A percentile compares a stretch with the other conserved stretches of the same genome.
phyloP scores from a whole-genome alignment of 1,284 basidiomycete species.

The Quambalaria eucalypti region DNA sequence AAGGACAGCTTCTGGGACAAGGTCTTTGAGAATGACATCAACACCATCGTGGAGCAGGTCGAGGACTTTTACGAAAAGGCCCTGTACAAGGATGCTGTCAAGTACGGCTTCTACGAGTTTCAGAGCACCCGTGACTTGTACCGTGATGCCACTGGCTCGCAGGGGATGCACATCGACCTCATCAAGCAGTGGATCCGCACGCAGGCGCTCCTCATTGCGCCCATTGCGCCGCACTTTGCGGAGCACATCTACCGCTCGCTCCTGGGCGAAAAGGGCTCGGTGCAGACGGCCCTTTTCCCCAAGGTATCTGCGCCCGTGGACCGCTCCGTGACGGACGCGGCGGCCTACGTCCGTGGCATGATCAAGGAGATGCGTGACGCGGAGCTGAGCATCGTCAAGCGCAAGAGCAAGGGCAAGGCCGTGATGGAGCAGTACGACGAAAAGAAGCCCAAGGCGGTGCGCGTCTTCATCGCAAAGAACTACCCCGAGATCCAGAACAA shows the following conservation, averaged over 20 bases:
- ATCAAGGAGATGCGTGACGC: constrained; percentile 85
- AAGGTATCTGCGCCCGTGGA: constrained; percentile 51
- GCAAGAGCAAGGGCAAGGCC: constrained; percentile 32
- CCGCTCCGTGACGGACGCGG: constrained; percentile 55
- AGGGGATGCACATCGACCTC: constrained; percentile 75
- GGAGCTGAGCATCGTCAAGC: constrained; percentile 55
- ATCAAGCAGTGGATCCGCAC: constrained; percentile 70
- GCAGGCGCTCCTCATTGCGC: constrained; percentile 70
- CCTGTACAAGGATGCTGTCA: constrained; percentile 90
- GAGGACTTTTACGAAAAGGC: constrained; percentile 58
- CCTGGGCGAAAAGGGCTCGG: constrained; percentile 66
- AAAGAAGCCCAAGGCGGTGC: constrained; percentile 61
- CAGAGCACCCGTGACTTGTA: constrained; percentile 92
- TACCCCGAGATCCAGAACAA: constrained; percentile 92
- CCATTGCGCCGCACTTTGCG: constrained; percentile 88
- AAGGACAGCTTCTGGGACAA: constrained; percentile 55
- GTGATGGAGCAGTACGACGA: constrained; percentile 30
- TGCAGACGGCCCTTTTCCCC: constrained; percentile 77
- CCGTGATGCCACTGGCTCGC: constrained; percentile 68
- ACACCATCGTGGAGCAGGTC: constrained; percentile 70
- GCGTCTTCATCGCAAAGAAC: constrained; percentile 76
- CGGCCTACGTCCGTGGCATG: constrained; percentile 68
- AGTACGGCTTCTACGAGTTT: constrained; percentile 91
- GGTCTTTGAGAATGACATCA: constrained; percentile 86
- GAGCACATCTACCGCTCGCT: constrained; percentile 74